These are phyloP conservation scores for Pichia phayaonensis DNA, from an alignment of 805 yeast genomes.

Conservation along the genomic window DNA sequence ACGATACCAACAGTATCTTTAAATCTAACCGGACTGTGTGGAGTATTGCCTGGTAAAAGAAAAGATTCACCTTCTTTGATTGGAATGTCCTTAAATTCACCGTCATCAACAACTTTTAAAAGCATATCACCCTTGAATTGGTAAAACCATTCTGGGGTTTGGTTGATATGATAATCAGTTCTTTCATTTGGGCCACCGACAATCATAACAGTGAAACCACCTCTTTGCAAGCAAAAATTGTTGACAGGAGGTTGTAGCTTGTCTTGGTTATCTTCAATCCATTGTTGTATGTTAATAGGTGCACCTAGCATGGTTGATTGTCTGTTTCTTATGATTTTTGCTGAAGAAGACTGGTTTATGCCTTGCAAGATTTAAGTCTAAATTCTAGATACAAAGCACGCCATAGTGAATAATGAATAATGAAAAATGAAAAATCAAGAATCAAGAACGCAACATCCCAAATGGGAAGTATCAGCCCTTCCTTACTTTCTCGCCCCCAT, in stretches of 20 bases:
- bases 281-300: slow-evolving; percentile 71
- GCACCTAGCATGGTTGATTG: slow-evolving; percentile 38
- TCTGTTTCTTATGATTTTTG: background rate
- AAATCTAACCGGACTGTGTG: slow-evolving; percentile 86
- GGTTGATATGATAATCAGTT: slow-evolving; percentile 88
- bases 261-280: slow-evolving; percentile 73
- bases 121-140: slow-evolving; percentile 84
- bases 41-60: slow-evolving; percentile 73
- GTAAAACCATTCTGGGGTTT: slow-evolving; percentile 90
- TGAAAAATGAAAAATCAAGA: too few relatives aligned
- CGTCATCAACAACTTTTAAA: slow-evolving; percentile 73
- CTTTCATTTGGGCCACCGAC: slow-evolving; percentile 95
- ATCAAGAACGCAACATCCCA: too few relatives aligned
- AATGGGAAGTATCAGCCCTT: too few relatives aligned
- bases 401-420: background rate
- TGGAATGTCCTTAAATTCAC: slow-evolving; percentile 62
- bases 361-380: background rate
- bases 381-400: background rate
- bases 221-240: slow-evolving; percentile 82
- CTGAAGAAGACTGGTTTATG: too few relatives aligned
- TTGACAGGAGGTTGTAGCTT: slow-evolving; percentile 87
- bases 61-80: slow-evolving; percentile 87
- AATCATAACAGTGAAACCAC: slow-evolving; percentile 90
- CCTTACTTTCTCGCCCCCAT: too few relatives aligned
- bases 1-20: slow-evolving; percentile 84